A percentile compares a stretch with the other conserved stretches of the same genome.
Evolutionary conservation across 306 rosid genomes (phyloP).

Genomic region (Comarum palustre): DNA sequence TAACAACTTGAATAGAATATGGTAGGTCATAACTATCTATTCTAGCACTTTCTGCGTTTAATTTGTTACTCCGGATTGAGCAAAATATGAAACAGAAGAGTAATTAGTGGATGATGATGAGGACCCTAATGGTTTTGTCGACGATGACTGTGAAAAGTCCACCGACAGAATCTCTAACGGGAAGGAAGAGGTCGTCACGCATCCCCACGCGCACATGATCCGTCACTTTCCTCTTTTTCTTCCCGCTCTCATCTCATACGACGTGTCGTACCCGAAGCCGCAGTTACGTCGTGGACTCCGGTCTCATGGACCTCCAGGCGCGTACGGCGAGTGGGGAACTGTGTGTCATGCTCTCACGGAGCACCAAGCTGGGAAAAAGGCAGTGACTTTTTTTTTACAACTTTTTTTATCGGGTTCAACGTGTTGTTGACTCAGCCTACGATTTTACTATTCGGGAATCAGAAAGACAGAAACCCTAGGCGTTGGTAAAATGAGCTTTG

Average conservation of each 20-base stretch:
- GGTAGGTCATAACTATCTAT: no score
- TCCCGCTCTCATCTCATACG: not conserved
- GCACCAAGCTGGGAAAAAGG: not conserved
- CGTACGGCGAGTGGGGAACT: not conserved
- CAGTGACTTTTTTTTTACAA: no score
- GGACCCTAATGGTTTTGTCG: not conserved
- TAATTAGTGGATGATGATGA: not conserved
- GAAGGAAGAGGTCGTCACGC: not conserved
- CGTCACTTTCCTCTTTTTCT: conserved; percentile 7
- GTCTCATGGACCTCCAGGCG: not conserved
- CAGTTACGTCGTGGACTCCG: not conserved
- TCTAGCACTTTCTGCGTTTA: no score
- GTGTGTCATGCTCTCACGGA: not conserved
- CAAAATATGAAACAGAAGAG: not conserved
- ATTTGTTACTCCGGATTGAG: no score
- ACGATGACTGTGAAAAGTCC: not conserved
- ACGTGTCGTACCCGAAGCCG: conserved; percentile 11
- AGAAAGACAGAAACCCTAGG: not conserved
- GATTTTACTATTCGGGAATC: not conserved
- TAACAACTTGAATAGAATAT: no score
- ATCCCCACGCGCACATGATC: conserved; percentile 20
- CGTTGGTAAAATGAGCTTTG: not conserved
- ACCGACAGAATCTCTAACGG: conserved; percentile 23
- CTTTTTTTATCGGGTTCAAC: not conserved
- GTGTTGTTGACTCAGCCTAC: not conserved